Percentiles rank a stretch among this genome's conserved stretches.
Conservation (phyloP, 2,329 filamentous ascomycete genomes). For the Pseudogymnoascus verrucosus region DNA sequence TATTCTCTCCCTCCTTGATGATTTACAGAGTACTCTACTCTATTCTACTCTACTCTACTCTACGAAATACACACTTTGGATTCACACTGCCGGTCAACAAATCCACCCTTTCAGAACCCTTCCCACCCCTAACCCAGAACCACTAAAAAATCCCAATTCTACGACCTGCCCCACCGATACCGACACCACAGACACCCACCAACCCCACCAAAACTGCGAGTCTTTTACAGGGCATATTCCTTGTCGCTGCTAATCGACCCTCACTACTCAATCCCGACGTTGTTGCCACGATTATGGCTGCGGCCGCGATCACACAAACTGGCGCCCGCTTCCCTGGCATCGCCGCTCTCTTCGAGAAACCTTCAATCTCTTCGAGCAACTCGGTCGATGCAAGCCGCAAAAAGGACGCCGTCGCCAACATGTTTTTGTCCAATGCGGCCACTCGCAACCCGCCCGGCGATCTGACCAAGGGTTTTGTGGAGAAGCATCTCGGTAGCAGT, state of each 20-base stretch:
- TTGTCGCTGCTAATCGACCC: conserved; percentile 2
- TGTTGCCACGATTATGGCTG: conserved; percentile 7
- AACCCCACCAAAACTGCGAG: conserved; percentile 7
- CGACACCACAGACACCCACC: background rate
- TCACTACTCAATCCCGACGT: background rate
- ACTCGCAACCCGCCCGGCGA: background rate
- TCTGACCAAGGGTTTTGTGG: conserved; percentile 2
- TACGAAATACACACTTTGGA: background rate
- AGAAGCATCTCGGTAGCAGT: background rate
- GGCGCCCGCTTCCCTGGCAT: conserved; percentile 5
- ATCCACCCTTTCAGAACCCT: background rate
- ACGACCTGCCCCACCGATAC: conserved; percentile 1
- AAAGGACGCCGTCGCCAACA: conserved; percentile 5
- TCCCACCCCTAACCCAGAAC: conserved; percentile 5
- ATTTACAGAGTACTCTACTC: background rate
- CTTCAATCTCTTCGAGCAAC: background rate
- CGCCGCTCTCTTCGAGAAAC: conserved; percentile 4
- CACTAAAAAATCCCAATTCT: conserved; percentile 4
- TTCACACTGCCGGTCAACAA: background rate
- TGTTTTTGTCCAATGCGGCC: conserved; percentile 7
- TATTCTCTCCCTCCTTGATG: conserved; percentile 4
- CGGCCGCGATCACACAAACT: conserved; percentile 5
- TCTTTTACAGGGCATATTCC: conserved; percentile 5
- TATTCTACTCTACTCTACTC: background rate
- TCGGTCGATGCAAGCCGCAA: conserved; percentile 4